Base-by-base conservation (phyloP, 345 rosid genomes). In the Clausena lansium region DNA sequence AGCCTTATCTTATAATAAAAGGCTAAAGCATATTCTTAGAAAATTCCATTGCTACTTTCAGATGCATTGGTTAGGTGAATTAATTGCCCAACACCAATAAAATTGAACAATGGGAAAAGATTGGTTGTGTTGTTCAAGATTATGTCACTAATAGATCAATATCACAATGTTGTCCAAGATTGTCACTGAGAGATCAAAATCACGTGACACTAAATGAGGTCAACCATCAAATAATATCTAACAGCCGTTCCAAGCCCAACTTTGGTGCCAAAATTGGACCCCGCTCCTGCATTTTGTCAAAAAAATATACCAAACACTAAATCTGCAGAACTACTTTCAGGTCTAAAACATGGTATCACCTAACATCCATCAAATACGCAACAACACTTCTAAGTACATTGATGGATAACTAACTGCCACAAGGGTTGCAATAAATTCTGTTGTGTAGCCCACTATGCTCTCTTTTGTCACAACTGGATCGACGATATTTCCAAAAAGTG, bases 11-110 rank as follows among this genome's bases (percentile, higher is more conserved):
- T 0, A 2, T 14, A 4, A 25, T 32, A n/a, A 15, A 17, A 52
- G 67, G 61, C 66, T 62, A 28, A 72, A 73, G 73, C 28, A 73
- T 62, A 57, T 70, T 55, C 58, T 41, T 24, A 73, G 38, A 71
- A 30, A 22, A 8, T 76, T 32, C 60, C 24, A 50, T 28, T 4
- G 13, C 11, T 47, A 3, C 30, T 54, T 35, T 75, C 10, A 65
- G 15, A 33, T 33, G 9, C 52, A 30, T 1, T 13, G 27, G 78
- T 64, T 75, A 52, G 78, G 78, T 65, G 13, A 35, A 36, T 57
- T 15, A n/a, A 22, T n/a, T 15, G 24, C 7, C 17, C 50, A 45
- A 3, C 15, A 25, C 33, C 1, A 4, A 45, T 38, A 33, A 36
- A 39, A 59, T 38, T 61, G 5, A 9, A 59, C 4, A 22, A 30